Evolutionary conservation across 2,329 filamentous ascomycete genomes (phyloP), one percentile per base, ranked within the genome.

Genomic region (Pseudogymnoascus sp.): DNA sequence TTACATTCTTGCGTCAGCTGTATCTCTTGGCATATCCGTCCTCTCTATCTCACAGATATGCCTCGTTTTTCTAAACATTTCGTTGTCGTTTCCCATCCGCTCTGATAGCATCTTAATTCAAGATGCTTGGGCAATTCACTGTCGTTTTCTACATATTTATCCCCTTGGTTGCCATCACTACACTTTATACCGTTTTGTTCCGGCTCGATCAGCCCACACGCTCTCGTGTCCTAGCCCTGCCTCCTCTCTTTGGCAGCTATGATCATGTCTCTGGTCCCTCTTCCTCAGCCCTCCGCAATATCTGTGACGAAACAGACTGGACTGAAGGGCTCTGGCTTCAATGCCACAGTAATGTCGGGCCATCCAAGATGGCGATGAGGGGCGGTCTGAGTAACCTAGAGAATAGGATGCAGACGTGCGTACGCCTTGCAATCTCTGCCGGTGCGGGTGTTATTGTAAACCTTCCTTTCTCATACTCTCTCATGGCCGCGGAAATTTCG

Each of bases 381-480:
- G 66, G 67, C 8, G 67, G 67, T 6, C 57, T 67, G 1, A 68
- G 67, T 59, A 69, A 69, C 50, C 64, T 63, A 6, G 60, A 67
- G 16, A 68, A 66, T 57, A 62, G 67, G 16, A 41, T 67, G 14
- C 66, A 69, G 58, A 64, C 67, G 2, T 68, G 67, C 59, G 12
- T 68, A 5, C 65, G 67, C 9, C 38, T 68, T 20, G 66, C 67
- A 1, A 65, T 68, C 14, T 65, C 68, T 57, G 62, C 64, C 16
- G 65, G 67, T 2, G 63, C 64, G 14, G 63, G 65, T 9, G 37
- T 68, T 8, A 66, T 68, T 18, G 50, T 57, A 57, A 57, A 6
- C 20, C 3, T 8, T n/a, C 35, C 5, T 22, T 6, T 57, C 50
- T 57, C 50, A 20, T 9, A 25, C 2, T 9, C 35, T 57, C 22